Percentiles rank a stretch among this genome's conserved stretches.
These are phyloP conservation scores for Psophocarpus tetragonolobus DNA, from an alignment of 306 rosid genomes.

Conservation along the genomic window DNA sequence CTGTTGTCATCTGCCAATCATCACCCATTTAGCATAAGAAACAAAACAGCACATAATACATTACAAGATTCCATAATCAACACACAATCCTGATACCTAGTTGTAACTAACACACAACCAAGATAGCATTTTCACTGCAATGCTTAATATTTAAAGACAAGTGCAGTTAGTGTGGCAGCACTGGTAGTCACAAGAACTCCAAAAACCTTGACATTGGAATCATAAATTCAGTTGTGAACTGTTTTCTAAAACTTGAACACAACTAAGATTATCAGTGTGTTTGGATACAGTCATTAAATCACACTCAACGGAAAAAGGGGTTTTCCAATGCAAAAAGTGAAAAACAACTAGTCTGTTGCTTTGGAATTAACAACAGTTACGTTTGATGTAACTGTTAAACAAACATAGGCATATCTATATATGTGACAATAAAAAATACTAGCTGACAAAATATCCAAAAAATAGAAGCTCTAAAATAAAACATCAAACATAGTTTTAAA, in stretches of 20 bases:
- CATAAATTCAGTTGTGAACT: neutral
- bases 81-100: neutral
- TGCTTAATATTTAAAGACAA: neutral
- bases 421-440: neutral
- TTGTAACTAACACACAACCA: neutral
- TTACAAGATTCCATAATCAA: slow-evolving; percentile 10
- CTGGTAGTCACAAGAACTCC: neutral
- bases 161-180: no score
- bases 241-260: neutral
- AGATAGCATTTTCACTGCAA: neutral
- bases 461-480: neutral
- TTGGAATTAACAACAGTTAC: no score
- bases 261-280: neutral
- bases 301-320: no score
- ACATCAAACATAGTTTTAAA: neutral
- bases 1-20: slow-evolving; percentile 69
- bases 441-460: neutral
- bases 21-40: slow-evolving; percentile 32
- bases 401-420: no score
- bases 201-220: neutral
- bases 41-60: neutral
- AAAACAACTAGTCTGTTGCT: no score
- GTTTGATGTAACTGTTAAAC: no score
- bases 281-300: no score
- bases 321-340: no score